Evolutionary conservation across 2,329 filamentous ascomycete species (phyloP), one percentile per base, ranked within the genome.

Genomic region (Xenoacremonium recifei): DNA sequence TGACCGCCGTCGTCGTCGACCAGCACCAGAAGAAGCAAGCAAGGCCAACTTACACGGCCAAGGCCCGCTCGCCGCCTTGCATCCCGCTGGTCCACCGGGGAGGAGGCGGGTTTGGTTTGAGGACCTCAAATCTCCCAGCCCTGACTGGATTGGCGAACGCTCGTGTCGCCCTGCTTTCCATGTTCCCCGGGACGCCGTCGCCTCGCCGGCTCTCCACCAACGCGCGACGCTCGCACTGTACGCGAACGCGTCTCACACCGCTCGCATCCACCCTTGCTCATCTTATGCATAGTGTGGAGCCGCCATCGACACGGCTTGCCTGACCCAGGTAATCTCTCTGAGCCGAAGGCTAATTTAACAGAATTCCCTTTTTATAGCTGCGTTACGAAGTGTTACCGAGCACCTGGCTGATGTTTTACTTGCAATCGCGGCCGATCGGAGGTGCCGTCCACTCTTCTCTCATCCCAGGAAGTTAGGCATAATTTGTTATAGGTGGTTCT

Each of bases 321-420:
- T 60, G 48, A 50, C 44, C 57, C 52, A 58, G 25, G 41, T 48
- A 60, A 56, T 61, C 44, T 61, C 54, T 55, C 46, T 40, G 44
- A 44, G 40, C 40, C 43, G 47, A 48, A 50, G 30, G 38, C 39
- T 57, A 56, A 62, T 61, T 54, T 61, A 45, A 49, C 49, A 41
- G 39, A 47, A 50, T 53, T 57, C 52, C 53, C 54, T 45, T 53
- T 53, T 46, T 48, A 49, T 53, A 54, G 45, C 44, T 17, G 21
- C 29, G 13, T 18, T 20, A 34, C 32, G 16, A 20, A 34, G 32
- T 20, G 29, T 15, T n/a, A 15, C 7, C 6, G 17, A 31, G 29
- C 17, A 15, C 29, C n/a, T 31, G n/a, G n/a, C n/a, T n/a, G n/a
- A n/a, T n/a, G n/a, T n/a, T n/a, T 7, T 15, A 6, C n/a, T 15